A percentile compares a stretch with the other conserved stretches of the same genome.
Evolutionary conservation across 108 stramenopile species (phyloP).

Genomic region (Nitzschia sp.): DNA sequence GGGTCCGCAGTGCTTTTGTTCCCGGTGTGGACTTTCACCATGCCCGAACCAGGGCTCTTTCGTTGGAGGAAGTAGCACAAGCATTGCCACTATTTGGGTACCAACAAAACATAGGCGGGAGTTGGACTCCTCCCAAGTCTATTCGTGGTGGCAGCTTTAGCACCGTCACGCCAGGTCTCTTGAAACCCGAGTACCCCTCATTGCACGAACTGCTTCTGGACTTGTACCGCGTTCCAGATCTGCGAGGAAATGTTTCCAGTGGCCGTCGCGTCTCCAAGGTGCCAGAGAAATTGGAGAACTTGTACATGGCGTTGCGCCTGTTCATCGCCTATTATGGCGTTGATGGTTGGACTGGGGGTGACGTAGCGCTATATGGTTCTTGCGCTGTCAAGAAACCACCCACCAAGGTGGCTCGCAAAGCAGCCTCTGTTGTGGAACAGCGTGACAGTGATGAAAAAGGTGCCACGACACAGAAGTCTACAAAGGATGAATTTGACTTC

Average conservation of each 20-base stretch:
- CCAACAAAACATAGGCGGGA: background rate
- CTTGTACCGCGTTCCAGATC: background rate
- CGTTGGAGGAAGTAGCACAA: background rate
- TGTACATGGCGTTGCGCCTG: constrained; percentile 8
- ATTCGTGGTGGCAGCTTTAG: background rate
- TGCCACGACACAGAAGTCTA: too few relatives aligned
- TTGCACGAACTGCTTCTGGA: constrained; percentile 2
- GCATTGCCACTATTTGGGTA: background rate
- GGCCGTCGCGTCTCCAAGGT: background rate
- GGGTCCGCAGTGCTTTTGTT: background rate
- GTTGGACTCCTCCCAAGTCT: background rate
- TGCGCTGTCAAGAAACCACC: too few relatives aligned
- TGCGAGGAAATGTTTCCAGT: background rate
- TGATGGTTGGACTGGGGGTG: background rate
- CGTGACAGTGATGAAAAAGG: too few relatives aligned
- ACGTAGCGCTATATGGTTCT: too few relatives aligned
- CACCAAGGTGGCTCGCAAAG: too few relatives aligned
- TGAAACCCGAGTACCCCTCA: constrained; percentile 3
- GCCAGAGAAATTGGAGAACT: background rate
- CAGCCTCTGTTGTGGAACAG: too few relatives aligned
- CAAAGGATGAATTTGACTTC: too few relatives aligned
- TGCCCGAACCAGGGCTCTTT: background rate
- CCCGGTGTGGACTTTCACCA: constrained; percentile 6
- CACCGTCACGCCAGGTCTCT: background rate
- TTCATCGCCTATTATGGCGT: constrained; percentile 4